Percentiles rank a stretch among this genome's conserved stretches.
These are phyloP conservation scores for Backusella psychrophila DNA, from an alignment of 192 early-diverging fungal species.

Conservation along the genomic window DNA sequence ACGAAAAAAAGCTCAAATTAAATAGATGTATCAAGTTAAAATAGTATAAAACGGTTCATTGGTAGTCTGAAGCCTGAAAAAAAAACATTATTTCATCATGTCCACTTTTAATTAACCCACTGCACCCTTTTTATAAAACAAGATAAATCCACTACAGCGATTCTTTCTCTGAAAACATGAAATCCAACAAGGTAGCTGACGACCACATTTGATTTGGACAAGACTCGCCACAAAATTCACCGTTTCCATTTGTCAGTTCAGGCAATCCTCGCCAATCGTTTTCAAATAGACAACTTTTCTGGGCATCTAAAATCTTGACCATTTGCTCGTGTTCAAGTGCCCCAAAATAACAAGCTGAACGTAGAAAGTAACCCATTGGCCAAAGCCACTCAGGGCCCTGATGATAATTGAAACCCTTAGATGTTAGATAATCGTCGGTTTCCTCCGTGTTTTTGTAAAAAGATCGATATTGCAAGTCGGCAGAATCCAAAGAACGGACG, in stretches of 20 bases:
- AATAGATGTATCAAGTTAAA: no score
- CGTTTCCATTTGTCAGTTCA: conserved; percentile 90
- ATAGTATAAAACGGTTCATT: no score
- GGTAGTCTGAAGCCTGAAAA: no score
- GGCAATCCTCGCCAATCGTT: conserved; percentile 87
- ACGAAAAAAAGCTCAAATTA: no score
- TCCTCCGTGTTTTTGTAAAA: conserved; percentile 93
- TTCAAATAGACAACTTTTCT: conserved; percentile 70
- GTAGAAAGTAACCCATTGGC: conserved; percentile 87
- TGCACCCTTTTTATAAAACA: no score
- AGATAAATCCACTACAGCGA: not conserved
- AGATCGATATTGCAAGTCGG: conserved; percentile 88
- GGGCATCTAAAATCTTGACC: conserved; percentile 66
- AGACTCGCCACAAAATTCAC: conserved; percentile 74
- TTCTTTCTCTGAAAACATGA: conserved; percentile 25
- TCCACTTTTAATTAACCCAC: no score
- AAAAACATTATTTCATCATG: no score
- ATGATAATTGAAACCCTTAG: conserved; percentile 98
- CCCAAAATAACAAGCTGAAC: conserved; percentile 77
- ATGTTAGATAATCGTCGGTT: conserved; percentile 74
- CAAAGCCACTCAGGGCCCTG: conserved; percentile 98
- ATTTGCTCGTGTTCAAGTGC: conserved; percentile 40
- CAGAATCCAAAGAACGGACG: conserved; percentile 94
- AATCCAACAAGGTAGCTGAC: conserved; percentile 65
- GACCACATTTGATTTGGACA: conserved; percentile 98